phyloP scores from a whole-genome alignment of 2,329 filamentous ascomycete species.

The Graphium sp. region DNA sequence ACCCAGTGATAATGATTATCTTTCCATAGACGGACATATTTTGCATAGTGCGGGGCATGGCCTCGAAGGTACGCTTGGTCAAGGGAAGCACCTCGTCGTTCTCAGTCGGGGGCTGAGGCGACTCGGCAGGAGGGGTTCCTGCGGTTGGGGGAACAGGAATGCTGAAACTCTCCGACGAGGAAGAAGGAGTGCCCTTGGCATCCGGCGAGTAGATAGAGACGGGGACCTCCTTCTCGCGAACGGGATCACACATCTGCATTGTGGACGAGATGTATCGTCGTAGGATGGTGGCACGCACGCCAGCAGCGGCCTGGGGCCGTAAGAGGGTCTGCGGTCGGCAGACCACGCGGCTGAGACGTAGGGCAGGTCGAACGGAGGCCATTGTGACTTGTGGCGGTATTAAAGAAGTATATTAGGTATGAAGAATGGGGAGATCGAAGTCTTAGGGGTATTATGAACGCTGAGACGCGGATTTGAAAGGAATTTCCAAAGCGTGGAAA shows the following conservation, averaged over 20 bases:
- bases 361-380: too few species aligned
- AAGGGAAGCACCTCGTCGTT: slow-evolving; percentile 33
- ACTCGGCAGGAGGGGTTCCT: slow-evolving; percentile 23
- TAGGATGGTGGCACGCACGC: too few species aligned
- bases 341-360: too few species aligned
- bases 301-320: too few species aligned
- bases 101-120: slow-evolving; percentile 18
- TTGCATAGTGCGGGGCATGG: slow-evolving; percentile 47
- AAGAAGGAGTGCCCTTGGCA: slow-evolving; percentile 20
- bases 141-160: slow-evolving; percentile 32
- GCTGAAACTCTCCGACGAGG: slow-evolving; percentile 31
- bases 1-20: slow-evolving; percentile 58
- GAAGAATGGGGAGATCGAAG: too few species aligned
- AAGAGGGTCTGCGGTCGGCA: too few species aligned
- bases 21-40: slow-evolving; percentile 55
- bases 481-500: too few species aligned
- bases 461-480: too few species aligned
- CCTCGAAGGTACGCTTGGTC: slow-evolving; percentile 31
- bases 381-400: too few species aligned
- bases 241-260: slow-evolving; percentile 35
- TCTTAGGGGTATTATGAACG: too few species aligned
- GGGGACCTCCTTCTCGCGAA: slow-evolving; percentile 39
- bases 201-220: slow-evolving; percentile 35
- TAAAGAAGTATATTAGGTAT: too few species aligned
- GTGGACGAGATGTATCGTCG: too few species aligned